Percentiles rank a stretch among this genome's conserved stretches.
Evolutionary conservation across 371 early-diverging fungal genomes (phyloP).

Genomic region (Capillidium rhysosporum): DNA sequence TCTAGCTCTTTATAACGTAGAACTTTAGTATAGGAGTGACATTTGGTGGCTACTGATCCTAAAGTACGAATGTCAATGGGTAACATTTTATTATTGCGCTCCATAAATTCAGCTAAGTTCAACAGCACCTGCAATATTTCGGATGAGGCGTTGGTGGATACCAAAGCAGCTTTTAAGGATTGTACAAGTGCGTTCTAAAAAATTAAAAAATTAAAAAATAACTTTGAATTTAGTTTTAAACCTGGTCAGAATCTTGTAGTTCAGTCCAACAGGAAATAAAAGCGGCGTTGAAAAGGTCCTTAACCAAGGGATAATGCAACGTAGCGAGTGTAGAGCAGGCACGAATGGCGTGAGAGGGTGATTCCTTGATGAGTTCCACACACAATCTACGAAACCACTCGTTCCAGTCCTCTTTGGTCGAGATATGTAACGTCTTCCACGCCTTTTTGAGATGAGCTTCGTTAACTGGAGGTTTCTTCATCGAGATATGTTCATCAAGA

Average conservation of each 20-base stretch:
- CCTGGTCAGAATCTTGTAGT: slow-evolving; percentile 69
- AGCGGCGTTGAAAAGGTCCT: slow-evolving; percentile 90
- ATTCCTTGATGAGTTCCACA: slow-evolving; percentile 86
- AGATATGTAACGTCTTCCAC: slow-evolving; percentile 80
- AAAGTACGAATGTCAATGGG: slow-evolving; percentile 84
- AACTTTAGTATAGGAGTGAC: slow-evolving; percentile 90
- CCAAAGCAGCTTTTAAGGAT: slow-evolving; percentile 68
- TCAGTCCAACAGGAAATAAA: slow-evolving; percentile 96
- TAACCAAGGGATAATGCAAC: slow-evolving; percentile 60
- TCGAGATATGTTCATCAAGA: neutral
- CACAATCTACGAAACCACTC: slow-evolving; percentile 88
- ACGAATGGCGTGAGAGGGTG: slow-evolving; percentile 85
- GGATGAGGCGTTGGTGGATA: slow-evolving; percentile 68
- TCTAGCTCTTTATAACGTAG: slow-evolving; percentile 94
- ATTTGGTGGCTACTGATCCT: slow-evolving; percentile 76
- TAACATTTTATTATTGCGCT: slow-evolving; percentile 87
- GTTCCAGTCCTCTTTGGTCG: slow-evolving; percentile 88
- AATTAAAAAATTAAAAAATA: too few species aligned
- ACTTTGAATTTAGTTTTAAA: too few species aligned
- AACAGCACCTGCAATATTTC: slow-evolving; percentile 82
- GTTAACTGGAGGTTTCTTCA: slow-evolving; percentile 67
- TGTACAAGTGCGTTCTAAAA: slow-evolving; percentile 56
- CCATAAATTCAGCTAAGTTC: slow-evolving; percentile 97
- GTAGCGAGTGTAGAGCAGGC: slow-evolving; percentile 73
- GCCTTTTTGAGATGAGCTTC: slow-evolving; percentile 71